These are phyloP conservation scores for Solanum hybrid DNA, from an alignment of 305 asterid species.

Conservation along the genomic window DNA sequence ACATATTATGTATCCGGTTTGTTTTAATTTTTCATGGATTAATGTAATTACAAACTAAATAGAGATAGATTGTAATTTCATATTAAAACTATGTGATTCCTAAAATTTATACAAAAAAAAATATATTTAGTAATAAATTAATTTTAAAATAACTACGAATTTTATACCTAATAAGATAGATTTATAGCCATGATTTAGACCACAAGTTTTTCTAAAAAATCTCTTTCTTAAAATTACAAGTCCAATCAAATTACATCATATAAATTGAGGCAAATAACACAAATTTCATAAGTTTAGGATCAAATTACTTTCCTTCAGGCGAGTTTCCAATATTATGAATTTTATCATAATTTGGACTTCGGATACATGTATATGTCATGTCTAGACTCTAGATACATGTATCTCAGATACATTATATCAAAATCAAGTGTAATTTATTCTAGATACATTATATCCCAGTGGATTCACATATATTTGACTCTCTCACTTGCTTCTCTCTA, in stretches of 20 bases:
- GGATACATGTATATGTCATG: neutral
- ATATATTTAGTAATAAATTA: too few relatives aligned
- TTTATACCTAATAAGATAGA: neutral
- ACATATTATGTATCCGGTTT: too few relatives aligned
- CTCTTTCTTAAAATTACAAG: too few relatives aligned
- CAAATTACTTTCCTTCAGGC: too few relatives aligned
- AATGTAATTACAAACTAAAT: too few relatives aligned
- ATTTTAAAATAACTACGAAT: too few relatives aligned
- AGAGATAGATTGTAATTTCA: too few relatives aligned
- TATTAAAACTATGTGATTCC: too few relatives aligned
- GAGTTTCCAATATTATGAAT: neutral
- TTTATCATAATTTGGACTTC: too few relatives aligned
- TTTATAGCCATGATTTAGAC: neutral
- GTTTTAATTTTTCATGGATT: too few relatives aligned
- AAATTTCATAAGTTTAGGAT: neutral
- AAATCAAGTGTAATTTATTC: too few relatives aligned
- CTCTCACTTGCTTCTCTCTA: neutral
- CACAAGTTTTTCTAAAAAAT: neutral
- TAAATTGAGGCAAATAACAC: neutral
- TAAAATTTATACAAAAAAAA: too few relatives aligned
- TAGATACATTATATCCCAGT: neutral
- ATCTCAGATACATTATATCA: neutral
- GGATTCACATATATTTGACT: neutral
- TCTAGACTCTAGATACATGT: neutral
- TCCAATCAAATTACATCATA: neutral